phyloP scores from a whole-genome alignment of 768 basidiomycete genomes.

The Coprinopsis sp. region DNA sequence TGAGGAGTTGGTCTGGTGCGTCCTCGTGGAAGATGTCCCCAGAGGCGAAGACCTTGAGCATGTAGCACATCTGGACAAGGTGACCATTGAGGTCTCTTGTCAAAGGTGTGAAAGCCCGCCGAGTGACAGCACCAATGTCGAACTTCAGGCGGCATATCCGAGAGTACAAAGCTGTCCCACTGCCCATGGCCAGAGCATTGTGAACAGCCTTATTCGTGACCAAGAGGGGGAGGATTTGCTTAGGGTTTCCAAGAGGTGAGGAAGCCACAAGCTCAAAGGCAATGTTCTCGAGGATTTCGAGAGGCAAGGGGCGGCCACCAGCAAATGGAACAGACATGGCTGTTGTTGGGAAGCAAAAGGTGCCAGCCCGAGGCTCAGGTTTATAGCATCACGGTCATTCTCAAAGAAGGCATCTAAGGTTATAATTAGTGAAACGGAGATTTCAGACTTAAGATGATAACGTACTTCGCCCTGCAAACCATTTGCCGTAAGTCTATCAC shows the following conservation, averaged over 20 bases:
- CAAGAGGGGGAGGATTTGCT: constrained; percentile 1
- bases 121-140: constrained; percentile 6
- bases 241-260: not conserved
- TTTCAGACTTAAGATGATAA: too few relatives aligned
- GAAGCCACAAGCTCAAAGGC: constrained; percentile 1
- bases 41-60: not conserved
- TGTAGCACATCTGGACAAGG: constrained; percentile 9
- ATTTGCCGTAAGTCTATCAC: too few relatives aligned
- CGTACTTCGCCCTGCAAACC: too few relatives aligned
- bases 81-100: constrained; percentile 5
- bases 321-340: too few relatives aligned
- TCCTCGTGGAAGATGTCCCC: constrained; percentile 21
- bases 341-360: too few relatives aligned
- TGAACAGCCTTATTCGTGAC: not conserved
- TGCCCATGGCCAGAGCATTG: constrained; percentile 2
- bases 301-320: too few relatives aligned
- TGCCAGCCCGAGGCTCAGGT: too few relatives aligned
- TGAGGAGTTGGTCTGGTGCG: constrained; percentile 18
- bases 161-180: constrained; percentile 5
- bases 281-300: constrained; percentile 6
- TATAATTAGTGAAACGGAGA: too few relatives aligned
- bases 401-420: too few relatives aligned
- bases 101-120: constrained; percentile 4
- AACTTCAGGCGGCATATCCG: constrained; percentile 8
- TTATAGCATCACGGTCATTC: too few relatives aligned